Conservation (phyloP, 169 alveolate genomes). For the Eimeria necatrix region DNA sequence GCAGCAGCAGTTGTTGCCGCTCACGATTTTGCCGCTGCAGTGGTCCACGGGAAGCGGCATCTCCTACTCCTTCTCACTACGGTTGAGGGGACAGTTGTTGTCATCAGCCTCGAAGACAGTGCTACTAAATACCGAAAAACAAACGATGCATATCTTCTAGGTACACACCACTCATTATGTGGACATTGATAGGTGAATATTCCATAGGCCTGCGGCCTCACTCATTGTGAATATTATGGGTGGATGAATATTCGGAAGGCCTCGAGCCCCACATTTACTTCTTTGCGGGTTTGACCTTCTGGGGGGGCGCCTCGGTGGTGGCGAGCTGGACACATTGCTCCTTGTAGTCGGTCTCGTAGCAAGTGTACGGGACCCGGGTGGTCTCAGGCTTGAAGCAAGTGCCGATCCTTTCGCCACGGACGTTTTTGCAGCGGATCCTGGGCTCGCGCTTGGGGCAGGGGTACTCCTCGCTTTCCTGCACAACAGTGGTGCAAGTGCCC, state of each 20-base stretch:
- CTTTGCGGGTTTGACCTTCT: constrained; percentile 27
- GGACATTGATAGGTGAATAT: too few relatives aligned
- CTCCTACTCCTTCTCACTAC: background rate
- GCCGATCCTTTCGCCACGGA: constrained; percentile 61
- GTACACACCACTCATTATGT: too few relatives aligned
- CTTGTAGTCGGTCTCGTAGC: constrained; percentile 78
- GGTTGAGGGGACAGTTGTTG: background rate
- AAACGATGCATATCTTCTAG: too few relatives aligned
- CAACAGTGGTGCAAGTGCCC: constrained; percentile 79
- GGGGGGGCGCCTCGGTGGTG: constrained; percentile 74
- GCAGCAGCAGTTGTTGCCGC: constrained; percentile 3
- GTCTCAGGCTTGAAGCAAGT: constrained; percentile 76
- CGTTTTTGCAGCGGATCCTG: constrained; percentile 55
- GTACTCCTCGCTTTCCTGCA: constrained; percentile 75
- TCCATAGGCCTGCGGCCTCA: too few relatives aligned
- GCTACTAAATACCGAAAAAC: too few relatives aligned
- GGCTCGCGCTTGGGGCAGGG: constrained; percentile 79
- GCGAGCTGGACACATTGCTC: constrained; percentile 79
- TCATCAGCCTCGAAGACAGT: too few relatives aligned
- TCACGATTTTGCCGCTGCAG: background rate
- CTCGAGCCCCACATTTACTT: background rate
- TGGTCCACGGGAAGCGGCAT: background rate
- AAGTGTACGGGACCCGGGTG: constrained; percentile 72
- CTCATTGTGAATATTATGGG: too few relatives aligned
- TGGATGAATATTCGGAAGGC: too few relatives aligned